Evolutionary conservation across 2,329 filamentous ascomycete genomes (phyloP).

Genomic region (Sphaerulina musiva): DNA sequence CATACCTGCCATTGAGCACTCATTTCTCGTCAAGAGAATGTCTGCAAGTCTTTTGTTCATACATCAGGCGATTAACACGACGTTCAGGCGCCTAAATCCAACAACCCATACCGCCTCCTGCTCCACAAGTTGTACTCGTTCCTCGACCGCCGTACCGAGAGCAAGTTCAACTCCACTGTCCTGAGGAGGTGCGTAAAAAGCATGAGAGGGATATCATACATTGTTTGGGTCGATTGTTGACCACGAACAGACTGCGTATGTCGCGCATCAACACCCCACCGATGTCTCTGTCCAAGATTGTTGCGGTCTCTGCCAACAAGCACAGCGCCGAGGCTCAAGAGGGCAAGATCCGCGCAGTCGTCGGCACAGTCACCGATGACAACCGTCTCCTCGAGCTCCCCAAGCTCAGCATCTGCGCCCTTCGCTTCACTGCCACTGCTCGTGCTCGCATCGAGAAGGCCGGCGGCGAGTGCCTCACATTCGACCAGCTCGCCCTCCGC

Average conservation of each 20-base stretch:
- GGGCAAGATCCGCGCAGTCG: conserved; percentile 82
- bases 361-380: conserved; percentile 96
- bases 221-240: not conserved
- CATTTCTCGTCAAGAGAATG: conserved; percentile 7
- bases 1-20: conserved; percentile 18
- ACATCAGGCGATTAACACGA: conserved; percentile 12
- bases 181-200: conserved; percentile 52
- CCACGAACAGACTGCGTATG: conserved; percentile 72
- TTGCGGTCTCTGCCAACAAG: conserved; percentile 51
- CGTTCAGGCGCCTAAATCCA: conserved; percentile 72
- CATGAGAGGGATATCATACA: conserved; percentile 4
- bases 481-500: conserved; percentile 94
- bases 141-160: conserved; percentile 67
- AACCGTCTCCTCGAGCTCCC: conserved; percentile 85
- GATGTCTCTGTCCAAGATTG: conserved; percentile 91
- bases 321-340: conserved; percentile 50
- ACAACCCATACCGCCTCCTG: conserved; percentile 34
- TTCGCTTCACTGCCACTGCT: conserved; percentile 94
- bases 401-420: conserved; percentile 87
- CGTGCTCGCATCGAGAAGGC: conserved; percentile 88
- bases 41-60: conserved; percentile 22
- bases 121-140: conserved; percentile 49
- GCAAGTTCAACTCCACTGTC: conserved; percentile 97
- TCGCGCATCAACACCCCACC: conserved; percentile 82
- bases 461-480: conserved; percentile 88